Evolutionary conservation across 148 eudicot species (phyloP).

Genomic region (Pouteria glomerata): DNA sequence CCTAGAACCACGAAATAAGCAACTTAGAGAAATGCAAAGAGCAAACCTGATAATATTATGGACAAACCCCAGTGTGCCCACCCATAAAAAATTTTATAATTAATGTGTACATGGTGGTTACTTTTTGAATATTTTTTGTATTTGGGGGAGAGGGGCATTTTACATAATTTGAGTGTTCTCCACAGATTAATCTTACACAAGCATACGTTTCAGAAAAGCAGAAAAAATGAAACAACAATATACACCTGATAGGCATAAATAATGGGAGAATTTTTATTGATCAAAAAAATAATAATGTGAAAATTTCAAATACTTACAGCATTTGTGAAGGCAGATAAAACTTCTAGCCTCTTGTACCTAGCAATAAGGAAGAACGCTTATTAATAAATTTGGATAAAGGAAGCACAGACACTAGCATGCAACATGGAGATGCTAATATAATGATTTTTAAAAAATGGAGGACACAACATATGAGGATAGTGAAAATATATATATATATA

Average conservation of each 20-base stretch:
- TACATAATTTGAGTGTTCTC: not conserved
- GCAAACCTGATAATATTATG: too few relatives aligned
- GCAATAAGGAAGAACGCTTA: constrained; percentile 8
- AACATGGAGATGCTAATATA: too few relatives aligned
- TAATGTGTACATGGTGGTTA: too few relatives aligned
- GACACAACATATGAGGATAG: too few relatives aligned
- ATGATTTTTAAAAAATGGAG: too few relatives aligned
- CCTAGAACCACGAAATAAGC: not conserved
- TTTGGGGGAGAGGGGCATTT: too few relatives aligned
- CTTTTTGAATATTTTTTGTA: too few relatives aligned
- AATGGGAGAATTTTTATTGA: not conserved
- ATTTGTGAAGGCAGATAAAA: constrained; percentile 93
- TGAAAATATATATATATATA: too few relatives aligned
- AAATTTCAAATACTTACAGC: constrained; percentile 67
- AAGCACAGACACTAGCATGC: too few relatives aligned
- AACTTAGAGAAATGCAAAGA: too few relatives aligned
- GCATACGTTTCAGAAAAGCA: not conserved
- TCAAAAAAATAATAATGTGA: not conserved
- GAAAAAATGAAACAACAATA: not conserved
- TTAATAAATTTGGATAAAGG: not conserved
- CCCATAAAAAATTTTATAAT: too few relatives aligned
- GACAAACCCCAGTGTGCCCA: too few relatives aligned
- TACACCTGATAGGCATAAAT: not conserved
- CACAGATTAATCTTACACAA: not conserved
- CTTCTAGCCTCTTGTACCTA: constrained; percentile 98